Percentiles rank a stretch among this genome's conserved stretches.
Evolutionary conservation across 495 filamentous ascomycete species (phyloP).

Genomic region (Aspergillus cristatus): DNA sequence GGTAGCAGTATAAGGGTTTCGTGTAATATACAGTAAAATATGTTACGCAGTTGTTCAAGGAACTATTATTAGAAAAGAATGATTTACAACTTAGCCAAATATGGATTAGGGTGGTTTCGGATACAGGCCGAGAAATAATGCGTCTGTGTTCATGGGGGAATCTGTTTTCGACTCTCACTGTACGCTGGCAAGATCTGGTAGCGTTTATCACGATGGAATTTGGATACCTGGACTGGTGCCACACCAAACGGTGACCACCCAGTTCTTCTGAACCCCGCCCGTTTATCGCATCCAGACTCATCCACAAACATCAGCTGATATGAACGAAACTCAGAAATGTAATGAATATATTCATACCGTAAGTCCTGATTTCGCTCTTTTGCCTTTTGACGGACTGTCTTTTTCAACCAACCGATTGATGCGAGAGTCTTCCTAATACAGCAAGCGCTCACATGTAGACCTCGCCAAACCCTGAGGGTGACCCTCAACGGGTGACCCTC

Average conservation of each 20-base stretch:
- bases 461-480: too few species aligned
- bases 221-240: constrained; percentile 23
- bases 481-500: too few species aligned
- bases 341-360: constrained; percentile 23
- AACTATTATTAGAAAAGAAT: constrained; percentile 17
- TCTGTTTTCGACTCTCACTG: too few species aligned
- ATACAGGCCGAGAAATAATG: constrained; percentile 19
- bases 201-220: constrained; percentile 20
- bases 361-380: constrained; percentile 19
- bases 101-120: constrained; percentile 24
- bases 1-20: too few species aligned
- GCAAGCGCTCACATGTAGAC: too few species aligned
- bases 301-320: constrained; percentile 24
- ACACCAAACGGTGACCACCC: constrained; percentile 23
- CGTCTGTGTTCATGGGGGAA: constrained; percentile 25
- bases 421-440: constrained; percentile 1
- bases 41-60: too few species aligned
- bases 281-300: too few species aligned
- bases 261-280: constrained; percentile 16
- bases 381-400: constrained; percentile 4
- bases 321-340: constrained; percentile 19
- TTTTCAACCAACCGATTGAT: constrained; percentile 7
- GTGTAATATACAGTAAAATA: too few species aligned
- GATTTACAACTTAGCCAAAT: constrained; percentile 29
- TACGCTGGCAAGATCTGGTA: constrained; percentile 34